Conservation (phyloP, 75 land plant species). For the Sequoia sempervirens region DNA sequence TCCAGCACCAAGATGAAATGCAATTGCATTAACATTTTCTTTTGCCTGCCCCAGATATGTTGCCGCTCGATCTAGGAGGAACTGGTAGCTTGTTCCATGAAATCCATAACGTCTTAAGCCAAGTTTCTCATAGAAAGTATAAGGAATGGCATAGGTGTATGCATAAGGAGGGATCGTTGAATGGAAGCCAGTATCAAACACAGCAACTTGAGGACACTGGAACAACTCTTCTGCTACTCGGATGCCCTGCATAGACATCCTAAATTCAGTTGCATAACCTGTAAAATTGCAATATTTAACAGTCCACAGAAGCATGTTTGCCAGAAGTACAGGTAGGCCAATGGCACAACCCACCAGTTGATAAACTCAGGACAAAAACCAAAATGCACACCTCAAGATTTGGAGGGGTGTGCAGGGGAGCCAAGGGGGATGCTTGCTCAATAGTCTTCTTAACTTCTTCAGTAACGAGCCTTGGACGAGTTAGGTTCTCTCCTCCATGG, state of each 20-base stretch:
- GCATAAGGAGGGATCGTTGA: slow-evolving; percentile 35
- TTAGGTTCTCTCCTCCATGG: slow-evolving; percentile 39
- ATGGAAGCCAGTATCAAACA: slow-evolving; percentile 47
- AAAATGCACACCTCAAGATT: slow-evolving; percentile 31
- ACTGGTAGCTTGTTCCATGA: slow-evolving; percentile 49
- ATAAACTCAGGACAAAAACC: not conserved
- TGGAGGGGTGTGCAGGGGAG: slow-evolving; percentile 49
- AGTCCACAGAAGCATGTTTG: not conserved
- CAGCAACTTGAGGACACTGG: slow-evolving; percentile 45
- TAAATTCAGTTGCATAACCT: not conserved
- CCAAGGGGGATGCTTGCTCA: slow-evolving; percentile 29
- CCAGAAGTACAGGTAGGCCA: not conserved
- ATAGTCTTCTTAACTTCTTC: slow-evolving; percentile 38
- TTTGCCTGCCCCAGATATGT: slow-evolving; percentile 18
- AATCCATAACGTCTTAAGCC: slow-evolving; percentile 38
- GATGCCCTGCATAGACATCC: slow-evolving; percentile 25
- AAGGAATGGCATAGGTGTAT: slow-evolving; percentile 37
- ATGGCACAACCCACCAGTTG: not conserved
- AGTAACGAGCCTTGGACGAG: slow-evolving; percentile 26
- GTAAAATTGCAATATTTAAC: not conserved
- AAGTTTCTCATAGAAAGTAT: slow-evolving; percentile 25
- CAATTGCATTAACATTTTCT: slow-evolving; percentile 30
- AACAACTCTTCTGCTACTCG: slow-evolving; percentile 43
- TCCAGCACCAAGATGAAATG: slow-evolving; percentile 46
- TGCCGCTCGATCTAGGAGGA: slow-evolving; percentile 22